These are phyloP conservation scores for Pneumocystis oryctolagi DNA, from an alignment of 1,139 yeast genomes.

Conservation along the genomic window DNA sequence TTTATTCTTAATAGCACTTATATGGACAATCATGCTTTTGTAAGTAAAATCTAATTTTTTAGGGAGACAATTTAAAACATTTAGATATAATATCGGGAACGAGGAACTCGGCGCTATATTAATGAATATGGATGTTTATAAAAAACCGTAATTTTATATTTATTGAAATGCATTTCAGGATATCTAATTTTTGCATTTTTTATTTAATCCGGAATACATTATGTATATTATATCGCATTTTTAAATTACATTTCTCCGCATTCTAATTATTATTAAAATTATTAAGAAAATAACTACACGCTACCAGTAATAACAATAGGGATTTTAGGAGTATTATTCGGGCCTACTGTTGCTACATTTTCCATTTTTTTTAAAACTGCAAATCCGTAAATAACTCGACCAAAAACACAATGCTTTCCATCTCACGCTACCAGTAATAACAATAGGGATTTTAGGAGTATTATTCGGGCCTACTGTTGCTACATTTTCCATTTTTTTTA, in stretches of 20 bases:
- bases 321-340: conserved; percentile 33
- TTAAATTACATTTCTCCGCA: conserved; percentile 8
- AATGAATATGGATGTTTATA: neutral
- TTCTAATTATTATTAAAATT: neutral
- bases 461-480: conserved; percentile 38
- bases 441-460: conserved; percentile 16
- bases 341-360: conserved; percentile 27
- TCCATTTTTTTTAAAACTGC: conserved; percentile 68
- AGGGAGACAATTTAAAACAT: neutral
- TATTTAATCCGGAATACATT: neutral
- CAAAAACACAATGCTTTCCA: conserved; percentile 95
- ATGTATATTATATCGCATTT: too few species aligned
- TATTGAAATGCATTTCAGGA: neutral
- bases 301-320: conserved; percentile 1
- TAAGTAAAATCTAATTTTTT: neutral
- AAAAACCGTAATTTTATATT: neutral
- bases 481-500: conserved; percentile 51
- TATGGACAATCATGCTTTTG: conserved; percentile 4
- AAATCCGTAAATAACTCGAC: conserved; percentile 72
- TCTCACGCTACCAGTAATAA: neutral
- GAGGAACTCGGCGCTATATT: conserved; percentile 4
- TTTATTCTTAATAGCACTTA: conserved; percentile 1
- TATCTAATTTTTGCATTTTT: neutral
- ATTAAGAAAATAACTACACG: neutral
- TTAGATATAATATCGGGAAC: conserved; percentile 3